phyloP scores from a whole-genome alignment of 371 early-diverging fungal species.

The Gilbertella persicaria region DNA sequence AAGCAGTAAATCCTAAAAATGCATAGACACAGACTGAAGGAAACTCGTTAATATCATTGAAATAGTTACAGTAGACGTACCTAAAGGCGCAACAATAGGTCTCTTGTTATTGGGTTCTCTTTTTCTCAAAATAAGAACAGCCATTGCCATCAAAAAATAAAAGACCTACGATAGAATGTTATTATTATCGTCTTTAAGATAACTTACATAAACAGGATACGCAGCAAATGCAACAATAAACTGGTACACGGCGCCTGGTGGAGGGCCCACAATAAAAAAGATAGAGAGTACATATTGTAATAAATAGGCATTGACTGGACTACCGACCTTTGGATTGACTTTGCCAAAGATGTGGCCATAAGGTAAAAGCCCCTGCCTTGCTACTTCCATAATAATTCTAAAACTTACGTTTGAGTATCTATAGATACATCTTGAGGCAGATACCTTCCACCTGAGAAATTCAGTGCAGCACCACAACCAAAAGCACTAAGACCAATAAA shows the following conservation, averaged over 20 bases:
- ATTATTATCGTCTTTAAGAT: background rate
- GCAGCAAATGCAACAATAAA: slow-evolving; percentile 42
- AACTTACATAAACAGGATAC: slow-evolving; percentile 40
- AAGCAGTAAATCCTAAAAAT: slow-evolving; percentile 33
- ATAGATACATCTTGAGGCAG: background rate
- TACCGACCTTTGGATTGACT: slow-evolving; percentile 31
- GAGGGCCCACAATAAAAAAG: slow-evolving; percentile 38
- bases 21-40: slow-evolving; percentile 27
- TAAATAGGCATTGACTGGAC: slow-evolving; percentile 43
- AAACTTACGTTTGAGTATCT: background rate
- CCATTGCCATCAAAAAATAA: slow-evolving; percentile 36
- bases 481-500: slow-evolving; percentile 39
- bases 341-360: slow-evolving; percentile 41
- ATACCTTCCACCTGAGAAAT: slow-evolving; percentile 31
- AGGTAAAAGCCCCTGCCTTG: slow-evolving; percentile 42
- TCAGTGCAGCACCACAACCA: slow-evolving; percentile 39
- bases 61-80: slow-evolving; percentile 11
- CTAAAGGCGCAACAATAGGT: slow-evolving; percentile 35
- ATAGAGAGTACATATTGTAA: slow-evolving; percentile 38
- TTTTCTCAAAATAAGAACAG: slow-evolving; percentile 35
- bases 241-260: slow-evolving; percentile 44
- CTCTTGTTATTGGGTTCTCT: slow-evolving; percentile 37
- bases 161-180: slow-evolving; percentile 25
- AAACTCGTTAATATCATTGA: no score
- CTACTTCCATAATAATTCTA: slow-evolving; percentile 44